Evolutionary conservation across 2,329 filamentous ascomycete species (phyloP).

Genomic region (Aaosphaeria arxii): DNA sequence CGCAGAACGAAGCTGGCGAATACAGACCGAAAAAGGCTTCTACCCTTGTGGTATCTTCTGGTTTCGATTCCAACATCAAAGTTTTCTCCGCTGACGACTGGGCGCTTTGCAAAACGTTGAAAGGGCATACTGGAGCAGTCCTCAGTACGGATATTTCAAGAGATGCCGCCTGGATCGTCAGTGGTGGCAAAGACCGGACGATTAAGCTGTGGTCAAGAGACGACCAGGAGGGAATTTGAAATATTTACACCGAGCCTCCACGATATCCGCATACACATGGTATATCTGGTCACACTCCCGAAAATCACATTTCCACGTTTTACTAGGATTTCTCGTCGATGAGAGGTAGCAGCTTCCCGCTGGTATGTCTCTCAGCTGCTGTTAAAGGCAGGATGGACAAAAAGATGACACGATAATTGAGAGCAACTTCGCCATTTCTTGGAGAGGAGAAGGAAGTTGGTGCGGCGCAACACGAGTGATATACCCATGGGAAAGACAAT

Average conservation of each 20-base stretch:
- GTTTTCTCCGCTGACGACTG: constrained; percentile 96
- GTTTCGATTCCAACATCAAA: constrained; percentile 94
- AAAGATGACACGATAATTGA: no score
- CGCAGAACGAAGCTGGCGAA: constrained; percentile 63
- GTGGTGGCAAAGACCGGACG: constrained; percentile 88
- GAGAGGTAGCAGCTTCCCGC: no score
- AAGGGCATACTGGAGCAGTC: constrained; percentile 88
- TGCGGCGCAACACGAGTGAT: no score
- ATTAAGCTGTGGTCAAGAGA: constrained; percentile 96
- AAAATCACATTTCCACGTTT: no score
- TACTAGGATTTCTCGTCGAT: no score
- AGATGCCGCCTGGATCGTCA: constrained; percentile 89
- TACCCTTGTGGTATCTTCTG: constrained; percentile 85
- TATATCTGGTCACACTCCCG: no score
- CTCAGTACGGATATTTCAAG: constrained; percentile 84
- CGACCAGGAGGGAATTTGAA: constrained; percentile 34
- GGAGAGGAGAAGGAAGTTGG: no score
- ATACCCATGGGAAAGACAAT: no score
- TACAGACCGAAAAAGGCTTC: constrained; percentile 74
- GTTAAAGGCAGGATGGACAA: no score
- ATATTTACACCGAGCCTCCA: not conserved
- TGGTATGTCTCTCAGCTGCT: no score
- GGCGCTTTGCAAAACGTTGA: constrained; percentile 81
- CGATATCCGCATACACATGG: no score
- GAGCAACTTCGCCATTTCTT: no score